Evolutionary conservation across 306 rosid species (phyloP).

Genomic region (Inga leiocalycina): DNA sequence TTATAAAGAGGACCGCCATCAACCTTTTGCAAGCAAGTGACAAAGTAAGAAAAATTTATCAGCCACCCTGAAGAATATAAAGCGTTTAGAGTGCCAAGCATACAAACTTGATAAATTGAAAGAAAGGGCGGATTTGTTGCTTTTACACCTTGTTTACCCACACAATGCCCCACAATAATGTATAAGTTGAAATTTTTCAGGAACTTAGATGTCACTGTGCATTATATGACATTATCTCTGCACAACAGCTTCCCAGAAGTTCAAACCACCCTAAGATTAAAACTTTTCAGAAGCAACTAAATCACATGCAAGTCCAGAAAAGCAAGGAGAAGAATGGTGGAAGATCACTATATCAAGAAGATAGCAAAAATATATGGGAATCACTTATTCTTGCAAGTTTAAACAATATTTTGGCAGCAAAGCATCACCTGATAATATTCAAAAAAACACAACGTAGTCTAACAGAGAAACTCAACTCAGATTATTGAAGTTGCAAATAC

Average conservation of each 20-base stretch:
- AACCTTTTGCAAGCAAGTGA: constrained; percentile 38
- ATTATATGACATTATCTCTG: constrained; percentile 28
- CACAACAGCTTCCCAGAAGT: constrained; percentile 37
- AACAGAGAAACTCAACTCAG: constrained; percentile 24
- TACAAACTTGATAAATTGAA: background rate
- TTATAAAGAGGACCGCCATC: constrained; percentile 59
- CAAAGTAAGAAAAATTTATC: background rate
- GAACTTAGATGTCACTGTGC: constrained; percentile 39
- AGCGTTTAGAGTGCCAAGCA: background rate
- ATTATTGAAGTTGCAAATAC: constrained; percentile 25
- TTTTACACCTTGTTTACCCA: background rate
- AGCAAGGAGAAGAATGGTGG: constrained; percentile 30
- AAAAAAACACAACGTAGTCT: constrained; percentile 22
- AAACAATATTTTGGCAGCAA: constrained; percentile 10
- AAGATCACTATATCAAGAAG: constrained; percentile 12
- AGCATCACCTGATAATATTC: constrained; percentile 27
- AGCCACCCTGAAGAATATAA: background rate
- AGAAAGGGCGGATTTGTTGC: background rate
- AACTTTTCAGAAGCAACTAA: constrained; percentile 38
- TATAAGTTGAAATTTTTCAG: constrained; percentile 37
- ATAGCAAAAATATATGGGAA: constrained; percentile 12
- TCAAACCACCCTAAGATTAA: constrained; percentile 31
- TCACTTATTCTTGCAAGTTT: constrained; percentile 29
- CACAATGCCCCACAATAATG: constrained; percentile 27
- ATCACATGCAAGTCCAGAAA: constrained; percentile 30